Percentiles rank a stretch among this genome's conserved stretches.
These are phyloP conservation scores for Astrephomene gubernaculifera DNA, from an alignment of 139 green algal genomes.

Conservation along the genomic window DNA sequence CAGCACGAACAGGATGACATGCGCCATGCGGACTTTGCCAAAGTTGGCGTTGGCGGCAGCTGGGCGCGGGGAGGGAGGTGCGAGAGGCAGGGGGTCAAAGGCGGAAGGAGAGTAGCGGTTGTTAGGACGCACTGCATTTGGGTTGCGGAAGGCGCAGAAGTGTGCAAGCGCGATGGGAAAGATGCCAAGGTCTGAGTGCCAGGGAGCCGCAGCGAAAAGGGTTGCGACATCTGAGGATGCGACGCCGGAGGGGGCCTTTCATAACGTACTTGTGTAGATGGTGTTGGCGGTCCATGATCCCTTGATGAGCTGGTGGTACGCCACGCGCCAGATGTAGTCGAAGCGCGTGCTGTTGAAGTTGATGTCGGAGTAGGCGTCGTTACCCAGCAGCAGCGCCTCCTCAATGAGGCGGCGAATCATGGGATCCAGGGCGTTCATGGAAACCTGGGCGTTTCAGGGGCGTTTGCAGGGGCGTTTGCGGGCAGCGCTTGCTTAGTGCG, in stretches of 20 bases:
- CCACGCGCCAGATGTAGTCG: slow-evolving; percentile 47
- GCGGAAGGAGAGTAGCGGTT: too few relatives aligned
- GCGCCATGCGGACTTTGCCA: slow-evolving; percentile 34
- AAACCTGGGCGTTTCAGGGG: slow-evolving; percentile 11
- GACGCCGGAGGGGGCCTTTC: too few relatives aligned
- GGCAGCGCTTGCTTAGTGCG: too few relatives aligned
- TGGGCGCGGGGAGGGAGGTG: not conserved
- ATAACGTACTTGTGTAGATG: slow-evolving; percentile 39
- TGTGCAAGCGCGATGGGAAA: too few relatives aligned
- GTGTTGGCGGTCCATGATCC: slow-evolving; percentile 27
- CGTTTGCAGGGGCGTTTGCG: too few relatives aligned
- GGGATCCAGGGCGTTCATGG: slow-evolving; percentile 28
- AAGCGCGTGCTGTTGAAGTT: slow-evolving; percentile 44
- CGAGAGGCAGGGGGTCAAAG: too few relatives aligned
- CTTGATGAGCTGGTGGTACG: slow-evolving; percentile 43
- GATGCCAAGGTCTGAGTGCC: too few relatives aligned
- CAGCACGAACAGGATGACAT: slow-evolving; percentile 52
- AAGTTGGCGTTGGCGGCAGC: slow-evolving; percentile 39
- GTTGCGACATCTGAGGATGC: too few relatives aligned
- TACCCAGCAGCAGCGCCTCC: slow-evolving; percentile 38
- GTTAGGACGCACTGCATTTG: too few relatives aligned
- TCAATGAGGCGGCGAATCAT: slow-evolving; percentile 42
- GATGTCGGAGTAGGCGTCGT: slow-evolving; percentile 25
- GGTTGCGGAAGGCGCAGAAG: too few relatives aligned
- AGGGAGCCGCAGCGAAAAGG: too few relatives aligned